phyloP scores from a whole-genome alignment of 805 yeast genomes.

The Metschnikowia lunata region DNA sequence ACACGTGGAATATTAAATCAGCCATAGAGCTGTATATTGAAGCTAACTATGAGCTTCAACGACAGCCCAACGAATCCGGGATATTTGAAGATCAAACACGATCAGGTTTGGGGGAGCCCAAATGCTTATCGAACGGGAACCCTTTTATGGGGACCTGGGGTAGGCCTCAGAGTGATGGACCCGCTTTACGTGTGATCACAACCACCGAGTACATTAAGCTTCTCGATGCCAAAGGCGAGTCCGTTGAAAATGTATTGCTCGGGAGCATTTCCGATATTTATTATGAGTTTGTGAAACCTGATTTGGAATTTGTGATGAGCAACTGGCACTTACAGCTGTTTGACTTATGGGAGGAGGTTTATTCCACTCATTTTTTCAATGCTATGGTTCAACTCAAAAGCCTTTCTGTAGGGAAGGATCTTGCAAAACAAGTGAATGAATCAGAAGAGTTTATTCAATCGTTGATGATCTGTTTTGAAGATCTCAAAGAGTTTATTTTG shows the following conservation, averaged over 20 bases:
- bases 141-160: conserved; percentile 78
- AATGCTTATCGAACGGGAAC: conserved; percentile 63
- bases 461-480: conserved; percentile 20
- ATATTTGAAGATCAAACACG: conserved; percentile 36
- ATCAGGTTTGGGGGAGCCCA: conserved; percentile 84
- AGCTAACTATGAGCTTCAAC: conserved; percentile 57
- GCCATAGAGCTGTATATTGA: conserved; percentile 59
- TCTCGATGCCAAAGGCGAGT: conserved; percentile 25
- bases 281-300: conserved; percentile 56
- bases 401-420: conserved; percentile 48
- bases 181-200: conserved; percentile 73
- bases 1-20: background rate
- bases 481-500: conserved; percentile 35
- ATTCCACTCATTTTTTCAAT: conserved; percentile 76
- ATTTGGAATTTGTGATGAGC: conserved; percentile 56
- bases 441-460: conserved; percentile 23
- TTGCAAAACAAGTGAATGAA: conserved; percentile 28
- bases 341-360: conserved; percentile 90
- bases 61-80: conserved; percentile 68
- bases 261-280: conserved; percentile 39
- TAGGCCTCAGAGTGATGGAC: conserved; percentile 94
- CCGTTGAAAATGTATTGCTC: conserved; percentile 24
- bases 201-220: conserved; percentile 50
- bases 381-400: conserved; percentile 70
- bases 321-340: conserved; percentile 68